A percentile compares a stretch with the other conserved stretches of the same genome.
phyloP scores from a whole-genome alignment of 176 grass and related monocot genomes.

The Triticum timopheevii region DNA sequence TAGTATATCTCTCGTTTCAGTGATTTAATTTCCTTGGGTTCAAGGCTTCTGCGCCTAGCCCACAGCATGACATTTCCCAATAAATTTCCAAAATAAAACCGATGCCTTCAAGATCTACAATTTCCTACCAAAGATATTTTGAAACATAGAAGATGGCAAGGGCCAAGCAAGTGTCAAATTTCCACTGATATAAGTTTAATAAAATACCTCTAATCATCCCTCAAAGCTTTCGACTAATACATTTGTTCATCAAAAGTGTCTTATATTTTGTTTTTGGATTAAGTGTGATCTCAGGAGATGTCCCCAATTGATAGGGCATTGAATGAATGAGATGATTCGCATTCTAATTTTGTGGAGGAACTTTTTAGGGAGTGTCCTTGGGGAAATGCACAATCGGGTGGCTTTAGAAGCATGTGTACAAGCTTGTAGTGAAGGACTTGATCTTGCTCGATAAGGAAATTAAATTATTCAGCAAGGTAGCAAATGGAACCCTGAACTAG shows the following conservation, averaged over 20 bases:
- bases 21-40: not conserved
- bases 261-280: not conserved
- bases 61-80: not conserved
- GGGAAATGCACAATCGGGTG: not conserved
- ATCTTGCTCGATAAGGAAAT: not conserved
- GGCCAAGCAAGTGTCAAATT: not conserved
- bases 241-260: not conserved
- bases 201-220: not conserved
- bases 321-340: not conserved
- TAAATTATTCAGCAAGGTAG: not conserved
- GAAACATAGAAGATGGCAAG: not conserved
- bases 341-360: not conserved
- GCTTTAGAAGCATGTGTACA: not conserved
- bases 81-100: not conserved
- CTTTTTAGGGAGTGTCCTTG: not conserved
- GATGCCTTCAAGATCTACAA: not conserved
- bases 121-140: not conserved
- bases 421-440: not conserved
- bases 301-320: not conserved
- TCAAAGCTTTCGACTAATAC: not conserved
- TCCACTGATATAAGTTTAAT: not conserved
- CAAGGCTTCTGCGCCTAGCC: not conserved
- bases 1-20: not conserved
- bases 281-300: not conserved
- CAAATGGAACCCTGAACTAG: not conserved